These are phyloP conservation scores for Lathyrus oleraceus DNA, from an alignment of 306 rosid species.

Conservation along the genomic window DNA sequence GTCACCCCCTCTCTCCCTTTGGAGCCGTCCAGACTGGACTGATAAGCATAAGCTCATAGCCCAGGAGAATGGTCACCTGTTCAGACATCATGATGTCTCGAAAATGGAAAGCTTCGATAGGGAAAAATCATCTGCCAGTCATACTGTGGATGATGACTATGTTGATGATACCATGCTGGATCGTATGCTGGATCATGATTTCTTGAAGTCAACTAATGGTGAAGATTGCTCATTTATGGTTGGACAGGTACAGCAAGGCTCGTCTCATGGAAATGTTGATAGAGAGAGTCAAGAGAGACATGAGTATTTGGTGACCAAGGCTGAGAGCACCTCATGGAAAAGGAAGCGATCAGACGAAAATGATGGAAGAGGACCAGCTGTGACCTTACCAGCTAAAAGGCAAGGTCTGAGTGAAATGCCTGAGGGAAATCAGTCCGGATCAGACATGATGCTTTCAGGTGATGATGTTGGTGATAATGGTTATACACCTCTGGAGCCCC, in stretches of 20 bases:
- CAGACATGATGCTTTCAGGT: constrained; percentile 36
- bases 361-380: constrained; percentile 27
- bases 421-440: constrained; percentile 25
- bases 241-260: constrained; percentile 30
- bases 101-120: constrained; percentile 30
- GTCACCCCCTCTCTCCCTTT: constrained; percentile 76
- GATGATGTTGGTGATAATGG: constrained; percentile 15
- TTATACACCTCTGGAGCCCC: constrained; percentile 36
- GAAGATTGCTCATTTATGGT: constrained; percentile 37
- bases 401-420: constrained; percentile 29
- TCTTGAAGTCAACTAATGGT: constrained; percentile 29
- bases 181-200: constrained; percentile 38
- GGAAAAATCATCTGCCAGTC: constrained; percentile 29
- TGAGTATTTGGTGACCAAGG: constrained; percentile 22
- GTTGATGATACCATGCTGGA: constrained; percentile 26
- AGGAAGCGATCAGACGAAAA: constrained; percentile 38
- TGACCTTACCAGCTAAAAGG: constrained; percentile 36
- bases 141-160: constrained; percentile 31
- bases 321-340: constrained; percentile 42
- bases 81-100: constrained; percentile 20
- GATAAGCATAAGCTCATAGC: constrained; percentile 61
- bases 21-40: constrained; percentile 75
- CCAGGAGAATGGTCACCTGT: constrained; percentile 52
- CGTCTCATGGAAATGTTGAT: constrained; percentile 29
- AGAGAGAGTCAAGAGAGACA: constrained; percentile 39